Percentiles rank a stretch among this genome's conserved stretches.
phyloP scores from a whole-genome alignment of 2,329 filamentous ascomycete species.

The Xylariaceae sp. region DNA sequence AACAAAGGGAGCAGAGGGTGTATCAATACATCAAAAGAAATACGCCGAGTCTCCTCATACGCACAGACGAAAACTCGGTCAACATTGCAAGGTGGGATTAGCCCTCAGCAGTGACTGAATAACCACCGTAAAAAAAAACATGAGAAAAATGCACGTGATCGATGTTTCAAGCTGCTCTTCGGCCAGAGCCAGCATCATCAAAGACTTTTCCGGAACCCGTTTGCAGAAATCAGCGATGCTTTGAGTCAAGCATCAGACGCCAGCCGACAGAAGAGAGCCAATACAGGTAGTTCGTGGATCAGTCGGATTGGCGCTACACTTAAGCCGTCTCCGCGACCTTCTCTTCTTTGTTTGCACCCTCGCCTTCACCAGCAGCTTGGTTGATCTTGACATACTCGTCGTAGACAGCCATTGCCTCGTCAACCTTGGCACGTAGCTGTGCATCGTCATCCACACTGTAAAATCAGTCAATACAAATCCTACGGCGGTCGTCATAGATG shows the following conservation, averaged over 20 bases:
- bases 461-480: slow-evolving; percentile 21
- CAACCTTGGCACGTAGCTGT: slow-evolving; percentile 90
- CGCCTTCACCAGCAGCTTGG: slow-evolving; percentile 44
- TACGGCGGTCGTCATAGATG: background rate
- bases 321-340: slow-evolving; percentile 50
- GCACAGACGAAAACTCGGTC: slow-evolving; percentile 19
- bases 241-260: slow-evolving; percentile 16
- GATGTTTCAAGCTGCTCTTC: slow-evolving; percentile 24
- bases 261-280: slow-evolving; percentile 10
- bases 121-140: slow-evolving; percentile 17
- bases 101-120: slow-evolving; percentile 15
- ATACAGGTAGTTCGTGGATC: slow-evolving; percentile 13
- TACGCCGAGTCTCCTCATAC: slow-evolving; percentile 22
- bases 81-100: slow-evolving; percentile 13
- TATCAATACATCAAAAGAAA: slow-evolving; percentile 33
- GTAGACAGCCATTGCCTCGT: slow-evolving; percentile 94
- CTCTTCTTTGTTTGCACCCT: slow-evolving; percentile 45
- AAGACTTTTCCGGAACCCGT: slow-evolving; percentile 33
- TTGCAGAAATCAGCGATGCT: slow-evolving; percentile 24
- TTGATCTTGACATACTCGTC: slow-evolving; percentile 96
- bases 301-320: slow-evolving; percentile 18
- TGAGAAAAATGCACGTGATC: slow-evolving; percentile 31
- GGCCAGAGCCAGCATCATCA: slow-evolving; percentile 24
- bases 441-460: slow-evolving; percentile 79
- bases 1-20: slow-evolving; percentile 28